These are phyloP conservation scores for Leccinum imitatum DNA, from an alignment of 768 basidiomycete species.

Conservation along the genomic window DNA sequence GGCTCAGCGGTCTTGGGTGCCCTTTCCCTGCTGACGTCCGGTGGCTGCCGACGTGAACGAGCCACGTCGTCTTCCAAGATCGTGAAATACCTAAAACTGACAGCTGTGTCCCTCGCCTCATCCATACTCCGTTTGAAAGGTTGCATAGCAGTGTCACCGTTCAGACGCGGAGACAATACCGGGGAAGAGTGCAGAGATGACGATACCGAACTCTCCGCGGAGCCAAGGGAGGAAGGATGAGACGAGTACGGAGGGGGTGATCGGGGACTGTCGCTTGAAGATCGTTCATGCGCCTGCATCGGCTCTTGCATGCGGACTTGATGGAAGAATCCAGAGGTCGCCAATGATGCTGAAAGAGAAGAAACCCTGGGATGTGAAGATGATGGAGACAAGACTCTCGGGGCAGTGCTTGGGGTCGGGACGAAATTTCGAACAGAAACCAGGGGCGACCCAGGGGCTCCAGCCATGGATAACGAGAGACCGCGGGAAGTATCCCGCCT, in stretches of 20 bases:
- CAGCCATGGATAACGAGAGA: slow-evolving; percentile 16
- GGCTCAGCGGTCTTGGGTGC: slow-evolving; percentile 5
- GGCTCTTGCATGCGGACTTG: slow-evolving; percentile 41
- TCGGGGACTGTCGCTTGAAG: slow-evolving; percentile 19
- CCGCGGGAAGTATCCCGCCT: slow-evolving; percentile 24
- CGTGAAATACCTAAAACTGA: slow-evolving; percentile 48
- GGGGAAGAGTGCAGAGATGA: slow-evolving; percentile 21
- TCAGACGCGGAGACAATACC: slow-evolving; percentile 22
- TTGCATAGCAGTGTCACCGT: slow-evolving; percentile 29
- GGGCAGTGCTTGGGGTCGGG: slow-evolving; percentile 41
- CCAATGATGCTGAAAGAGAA: slow-evolving; percentile 70
- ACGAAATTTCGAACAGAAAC: slow-evolving; percentile 55
- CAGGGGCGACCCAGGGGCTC: slow-evolving; percentile 34
- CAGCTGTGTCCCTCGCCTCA: slow-evolving; percentile 43
- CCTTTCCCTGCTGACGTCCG: slow-evolving; percentile 12
- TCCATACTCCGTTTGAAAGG: slow-evolving; percentile 50
- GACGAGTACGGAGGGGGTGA: slow-evolving; percentile 39
- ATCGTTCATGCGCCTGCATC: slow-evolving; percentile 15
- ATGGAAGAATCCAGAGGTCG: slow-evolving; percentile 52
- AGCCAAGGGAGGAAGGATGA: slow-evolving; percentile 33
- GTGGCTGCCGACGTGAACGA: slow-evolving; percentile 23
- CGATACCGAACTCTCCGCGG: slow-evolving; percentile 23
- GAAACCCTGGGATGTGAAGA: slow-evolving; percentile 48
- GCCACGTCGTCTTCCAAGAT: slow-evolving; percentile 43
- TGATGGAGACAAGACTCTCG: slow-evolving; percentile 38